phyloP scores from a whole-genome alignment of 2,329 filamentous ascomycete genomes.

The Fonsecaea pedrosoi region DNA sequence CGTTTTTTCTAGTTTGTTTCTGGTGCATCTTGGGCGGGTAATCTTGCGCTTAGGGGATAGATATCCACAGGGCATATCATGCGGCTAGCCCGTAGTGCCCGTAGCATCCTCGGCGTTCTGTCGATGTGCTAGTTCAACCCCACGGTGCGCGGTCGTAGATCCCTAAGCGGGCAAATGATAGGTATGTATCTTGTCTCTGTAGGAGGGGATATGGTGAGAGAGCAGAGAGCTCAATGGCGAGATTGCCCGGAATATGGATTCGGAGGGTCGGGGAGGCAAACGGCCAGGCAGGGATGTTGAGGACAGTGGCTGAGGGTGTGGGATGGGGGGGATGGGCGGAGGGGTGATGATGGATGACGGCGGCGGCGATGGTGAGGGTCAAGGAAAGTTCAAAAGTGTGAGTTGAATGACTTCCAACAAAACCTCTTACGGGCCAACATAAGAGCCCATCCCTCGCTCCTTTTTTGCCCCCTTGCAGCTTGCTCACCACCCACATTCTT shows the following conservation, averaged over 20 bases:
- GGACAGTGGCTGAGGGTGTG: background rate
- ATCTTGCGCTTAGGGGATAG: slow-evolving; percentile 41
- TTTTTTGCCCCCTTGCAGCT: background rate
- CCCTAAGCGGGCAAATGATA: background rate
- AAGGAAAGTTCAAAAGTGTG: background rate
- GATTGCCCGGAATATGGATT: background rate
- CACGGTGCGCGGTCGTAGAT: background rate
- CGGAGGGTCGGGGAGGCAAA: background rate
- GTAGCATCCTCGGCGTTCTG: background rate
- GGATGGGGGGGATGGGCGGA: background rate
- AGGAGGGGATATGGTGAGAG: no score
- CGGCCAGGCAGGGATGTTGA: no score
- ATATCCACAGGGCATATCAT: background rate
- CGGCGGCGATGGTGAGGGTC: background rate
- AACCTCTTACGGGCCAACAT: slow-evolving; percentile 2
- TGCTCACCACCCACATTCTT: slow-evolving; percentile 2
- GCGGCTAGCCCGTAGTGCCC: background rate
- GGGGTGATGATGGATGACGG: slow-evolving; percentile 5
- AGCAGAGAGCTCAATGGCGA: background rate
- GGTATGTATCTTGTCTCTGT: no score
- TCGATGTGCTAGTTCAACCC: slow-evolving; percentile 3
- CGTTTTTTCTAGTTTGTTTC: background rate
- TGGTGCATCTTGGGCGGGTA: slow-evolving; percentile 31
- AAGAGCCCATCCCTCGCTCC: background rate
- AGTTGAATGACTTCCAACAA: slow-evolving; percentile 4